Base-by-base conservation (phyloP, 257 asterid species). In the Primulina eburnea region DNA sequence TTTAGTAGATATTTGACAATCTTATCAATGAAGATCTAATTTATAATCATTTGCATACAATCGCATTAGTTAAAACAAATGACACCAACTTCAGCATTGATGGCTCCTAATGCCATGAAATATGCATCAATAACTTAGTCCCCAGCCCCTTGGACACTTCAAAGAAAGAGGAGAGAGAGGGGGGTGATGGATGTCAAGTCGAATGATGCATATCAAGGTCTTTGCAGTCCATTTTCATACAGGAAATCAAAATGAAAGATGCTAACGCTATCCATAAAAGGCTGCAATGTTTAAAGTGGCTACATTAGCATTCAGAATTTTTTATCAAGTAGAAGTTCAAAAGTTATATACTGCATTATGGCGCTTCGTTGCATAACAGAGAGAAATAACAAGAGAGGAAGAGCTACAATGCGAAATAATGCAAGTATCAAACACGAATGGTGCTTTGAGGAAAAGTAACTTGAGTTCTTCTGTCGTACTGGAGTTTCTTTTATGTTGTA, bases 341-440 rank as follows among this genome's bases (percentile, higher is more conserved):
- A 40, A 9, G 52, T 1, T 40, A 11, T 40, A 3, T 10, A 10
- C 52, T 11, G 52, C 70, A 64, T 53, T 24, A 28, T 11, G 43
- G 29, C 32, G 64, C 50, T 67, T 60, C 60, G 18, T 64, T 74
- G 6, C 47, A 33, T 37, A 55, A 76, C 69, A 43, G 24, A 28
- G 43, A 58, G 8, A 58, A 56, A 34, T 33, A 67, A 28, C n/a
- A 29, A 12, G 52, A 33, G 72, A 33, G 72, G 26, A 17, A 18
- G 67, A 67, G 59, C 57, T 26, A 24, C 61, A 43, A 72, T 17
- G 26, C 35, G 9, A 58, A 30, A 60, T 65, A 14, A 14, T 55
- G 40, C 8, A 58, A 58, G 66, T 59, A 16, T 68, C 34, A 29
- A 29, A 32, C 47, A 40, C 17, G 17, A 40, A 11, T 40, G 52